These are phyloP conservation scores for Pulveroboletus sp. DNA, from an alignment of 768 basidiomycete genomes.

Conservation along the genomic window DNA sequence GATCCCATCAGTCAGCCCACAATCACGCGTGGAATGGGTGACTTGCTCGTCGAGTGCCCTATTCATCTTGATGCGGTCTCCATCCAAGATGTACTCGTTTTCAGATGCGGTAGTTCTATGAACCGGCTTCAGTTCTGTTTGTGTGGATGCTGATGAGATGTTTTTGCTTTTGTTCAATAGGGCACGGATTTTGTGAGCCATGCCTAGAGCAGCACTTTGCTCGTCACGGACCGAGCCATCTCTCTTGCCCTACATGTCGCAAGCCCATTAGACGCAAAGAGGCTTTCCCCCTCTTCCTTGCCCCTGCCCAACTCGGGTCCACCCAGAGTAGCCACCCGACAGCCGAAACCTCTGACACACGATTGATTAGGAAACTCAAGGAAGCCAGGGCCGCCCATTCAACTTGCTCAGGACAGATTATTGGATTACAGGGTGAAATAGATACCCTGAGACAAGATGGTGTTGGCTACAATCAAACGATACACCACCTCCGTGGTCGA, in stretches of 20 bases:
- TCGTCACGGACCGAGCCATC: slow-evolving; percentile 1
- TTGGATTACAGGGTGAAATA: slow-evolving; percentile 12
- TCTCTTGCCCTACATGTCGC: slow-evolving; percentile 29
- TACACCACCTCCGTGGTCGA: slow-evolving; percentile 14
- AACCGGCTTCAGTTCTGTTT: background rate
- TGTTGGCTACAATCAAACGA: slow-evolving; percentile 4
- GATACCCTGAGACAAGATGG: slow-evolving; percentile 5
- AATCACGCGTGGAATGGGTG: slow-evolving; percentile 9
- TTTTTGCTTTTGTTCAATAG: slow-evolving; percentile 16
- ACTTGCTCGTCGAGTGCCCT: slow-evolving; percentile 28
- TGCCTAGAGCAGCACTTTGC: slow-evolving; percentile 23
- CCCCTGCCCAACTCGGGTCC: slow-evolving; percentile 9
- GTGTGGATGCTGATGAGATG: slow-evolving; percentile 8
- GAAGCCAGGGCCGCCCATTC: slow-evolving; percentile 12
- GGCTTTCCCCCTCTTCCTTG: slow-evolving; percentile 25
- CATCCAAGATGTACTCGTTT: slow-evolving; percentile 25
- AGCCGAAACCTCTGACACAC: slow-evolving; percentile 5
- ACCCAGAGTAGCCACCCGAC: background rate
- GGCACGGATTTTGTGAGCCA: slow-evolving; percentile 31
- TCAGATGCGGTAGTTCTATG: slow-evolving; percentile 27
- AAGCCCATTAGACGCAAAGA: slow-evolving; percentile 26
- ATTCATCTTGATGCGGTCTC: slow-evolving; percentile 29
- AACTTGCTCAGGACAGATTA: slow-evolving; percentile 7
- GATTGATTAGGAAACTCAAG: slow-evolving; percentile 12
- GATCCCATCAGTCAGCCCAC: background rate